These are phyloP conservation scores for Trichoderma breve DNA, from an alignment of 2,329 filamentous ascomycete species.

Conservation along the genomic window DNA sequence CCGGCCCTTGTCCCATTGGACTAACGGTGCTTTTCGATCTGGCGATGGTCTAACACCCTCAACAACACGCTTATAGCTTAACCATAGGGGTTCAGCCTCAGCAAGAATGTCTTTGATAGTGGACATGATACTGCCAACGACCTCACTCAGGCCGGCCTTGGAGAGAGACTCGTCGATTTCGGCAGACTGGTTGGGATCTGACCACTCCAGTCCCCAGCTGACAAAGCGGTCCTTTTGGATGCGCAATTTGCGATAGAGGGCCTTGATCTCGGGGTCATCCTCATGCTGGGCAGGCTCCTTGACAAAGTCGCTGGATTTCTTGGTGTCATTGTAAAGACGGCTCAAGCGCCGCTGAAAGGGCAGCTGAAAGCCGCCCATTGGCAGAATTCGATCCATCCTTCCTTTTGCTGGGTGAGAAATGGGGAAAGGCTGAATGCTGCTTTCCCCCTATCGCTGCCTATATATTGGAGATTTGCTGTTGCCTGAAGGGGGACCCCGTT, in stretches of 20 bases:
- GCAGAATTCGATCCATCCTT: constrained; percentile 52
- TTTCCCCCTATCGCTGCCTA: neutral
- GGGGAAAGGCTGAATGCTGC: neutral
- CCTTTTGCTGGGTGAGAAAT: neutral
- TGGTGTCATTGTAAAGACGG: constrained; percentile 77
- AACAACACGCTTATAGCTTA: constrained; percentile 52
- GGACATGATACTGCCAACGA: constrained; percentile 74
- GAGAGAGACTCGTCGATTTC: constrained; percentile 71
- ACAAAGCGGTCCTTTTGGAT: constrained; percentile 78
- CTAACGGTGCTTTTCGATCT: constrained; percentile 55
- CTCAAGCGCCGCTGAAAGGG: constrained; percentile 63
- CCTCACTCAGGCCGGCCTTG: constrained; percentile 71
- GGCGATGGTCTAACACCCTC: constrained; percentile 42
- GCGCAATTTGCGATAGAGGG: constrained; percentile 70
- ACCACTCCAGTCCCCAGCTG: constrained; percentile 80
- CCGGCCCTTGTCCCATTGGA: constrained; percentile 67
- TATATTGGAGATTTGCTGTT: constrained; percentile 19
- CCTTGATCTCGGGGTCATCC: constrained; percentile 67
- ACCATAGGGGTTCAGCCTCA: constrained; percentile 71
- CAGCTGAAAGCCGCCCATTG: constrained; percentile 52
- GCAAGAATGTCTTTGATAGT: constrained; percentile 79
- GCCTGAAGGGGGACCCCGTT: constrained; percentile 17
- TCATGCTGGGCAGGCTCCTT: constrained; percentile 61
- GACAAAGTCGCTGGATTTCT: constrained; percentile 72
- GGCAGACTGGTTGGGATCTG: constrained; percentile 64